Evolutionary conservation across 2,329 filamentous ascomycete genomes (phyloP), one percentile per base, ranked within the genome.

Genomic region (Pyrenophora seminiperda): DNA sequence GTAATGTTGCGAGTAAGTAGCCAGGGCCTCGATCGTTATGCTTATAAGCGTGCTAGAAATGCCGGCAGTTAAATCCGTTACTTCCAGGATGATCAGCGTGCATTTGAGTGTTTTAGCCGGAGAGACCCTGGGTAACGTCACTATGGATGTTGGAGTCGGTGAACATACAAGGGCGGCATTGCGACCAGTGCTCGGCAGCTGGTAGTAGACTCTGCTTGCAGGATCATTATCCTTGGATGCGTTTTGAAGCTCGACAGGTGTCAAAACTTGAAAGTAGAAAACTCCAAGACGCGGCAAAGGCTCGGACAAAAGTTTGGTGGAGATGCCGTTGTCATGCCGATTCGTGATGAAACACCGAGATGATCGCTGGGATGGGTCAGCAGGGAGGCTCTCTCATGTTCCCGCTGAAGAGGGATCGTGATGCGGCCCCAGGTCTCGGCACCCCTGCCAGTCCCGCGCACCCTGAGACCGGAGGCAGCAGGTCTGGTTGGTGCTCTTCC

Each of bases 381-480:
- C 56, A 62, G 51, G 53, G 54, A 54, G 58, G 53, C 40, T 50
- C 39, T 43, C 44, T 61, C 66, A 43, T 47, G 43, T 61, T 58
- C 61, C 61, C 61, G 53, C 62, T 59, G 56, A 54, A 47, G 51
- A 62, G 58, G 58, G 62, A 40, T 61, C 58, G 53, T 54, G 50
- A 45, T 47, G 54, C 54, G 58, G 58, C 24, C 24, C 54, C 50
- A 58, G 47, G 62, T 63, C 57, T 58, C 53, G 53, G 29, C 57
- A 66, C 56, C 70, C 70, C 62, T 72, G 68, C 54, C 24, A 50
- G 34, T 41, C 54, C 52, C 45, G 55, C 59, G 61, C 60, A 62
- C 58, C 54, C 63, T 66, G 60, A 61, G 56, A 58, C 54, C 50
- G 61, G 55, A 62, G 53, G 58, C 56, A 50, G 56, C 39, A 22